Evolutionary conservation across 148 eudicot genomes (phyloP).

Genomic region (Selenicereus undatus): DNA sequence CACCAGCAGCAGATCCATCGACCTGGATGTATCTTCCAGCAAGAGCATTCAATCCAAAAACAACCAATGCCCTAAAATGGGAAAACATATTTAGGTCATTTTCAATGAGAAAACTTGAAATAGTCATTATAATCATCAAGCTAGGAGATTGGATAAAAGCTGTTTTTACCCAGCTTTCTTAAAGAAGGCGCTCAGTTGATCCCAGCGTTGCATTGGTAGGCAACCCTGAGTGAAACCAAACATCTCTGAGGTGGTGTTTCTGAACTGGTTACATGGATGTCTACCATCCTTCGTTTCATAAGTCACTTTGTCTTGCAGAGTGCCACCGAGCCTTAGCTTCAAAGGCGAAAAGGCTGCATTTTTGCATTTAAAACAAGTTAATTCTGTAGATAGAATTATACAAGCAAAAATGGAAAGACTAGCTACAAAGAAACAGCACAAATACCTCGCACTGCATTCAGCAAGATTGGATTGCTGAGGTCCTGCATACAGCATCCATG

Average conservation of each 20-base stretch:
- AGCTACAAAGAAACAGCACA: neutral
- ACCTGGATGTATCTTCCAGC: constrained; percentile 46
- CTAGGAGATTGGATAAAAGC: neutral
- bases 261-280: constrained; percentile 54
- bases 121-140: neutral
- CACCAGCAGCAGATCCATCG: constrained; percentile 50
- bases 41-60: constrained; percentile 89
- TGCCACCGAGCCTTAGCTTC: constrained; percentile 86
- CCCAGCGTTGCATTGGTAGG: constrained; percentile 80
- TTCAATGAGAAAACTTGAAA: neutral
- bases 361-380: neutral
- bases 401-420: neutral
- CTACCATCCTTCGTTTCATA: constrained; percentile 52
- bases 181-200: constrained; percentile 69
- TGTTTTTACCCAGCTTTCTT: constrained; percentile 51
- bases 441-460: constrained; percentile 51
- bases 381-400: neutral
- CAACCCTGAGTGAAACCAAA: constrained; percentile 77
- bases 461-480: constrained; percentile 42
- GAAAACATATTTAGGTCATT: neutral
- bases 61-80: constrained; percentile 52
- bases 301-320: constrained; percentile 72
- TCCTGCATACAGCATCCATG: constrained; percentile 39
- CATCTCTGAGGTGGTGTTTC: constrained; percentile 37
- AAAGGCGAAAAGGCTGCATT: constrained; percentile 87